Percentiles rank a stretch among this genome's conserved stretches.
These are phyloP conservation scores for Hanseniaspora uvarum DNA, from an alignment of 1,139 yeast genomes.

Conservation along the genomic window DNA sequence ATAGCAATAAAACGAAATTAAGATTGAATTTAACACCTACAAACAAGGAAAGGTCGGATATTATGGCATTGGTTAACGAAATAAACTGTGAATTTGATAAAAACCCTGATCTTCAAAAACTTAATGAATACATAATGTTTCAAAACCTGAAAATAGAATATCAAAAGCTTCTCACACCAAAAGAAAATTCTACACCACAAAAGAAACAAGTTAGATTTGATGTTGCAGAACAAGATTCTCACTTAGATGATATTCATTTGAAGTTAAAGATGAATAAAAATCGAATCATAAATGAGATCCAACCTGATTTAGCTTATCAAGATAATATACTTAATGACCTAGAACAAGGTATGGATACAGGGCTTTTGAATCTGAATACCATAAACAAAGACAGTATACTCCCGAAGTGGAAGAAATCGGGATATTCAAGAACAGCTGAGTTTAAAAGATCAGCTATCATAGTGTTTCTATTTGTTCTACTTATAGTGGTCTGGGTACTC, in stretches of 20 bases:
- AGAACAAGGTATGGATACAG: constrained; percentile 12
- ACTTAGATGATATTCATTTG: constrained; percentile 5
- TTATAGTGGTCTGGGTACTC: constrained; percentile 7
- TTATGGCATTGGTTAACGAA: constrained; percentile 24
- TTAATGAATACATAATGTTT: background rate
- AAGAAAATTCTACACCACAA: background rate
- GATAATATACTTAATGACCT: constrained; percentile 5
- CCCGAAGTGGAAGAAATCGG: constrained; percentile 9
- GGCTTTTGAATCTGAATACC: constrained; percentile 8
- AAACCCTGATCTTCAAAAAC: background rate
- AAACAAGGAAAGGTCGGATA: constrained; percentile 22
- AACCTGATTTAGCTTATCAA: constrained; percentile 8
- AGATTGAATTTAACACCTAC: constrained; percentile 25
- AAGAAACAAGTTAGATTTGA: constrained; percentile 14
- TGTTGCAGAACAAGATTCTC: constrained; percentile 8
- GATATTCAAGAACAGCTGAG: constrained; percentile 4
- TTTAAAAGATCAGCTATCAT: constrained; percentile 3
- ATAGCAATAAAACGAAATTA: constrained; percentile 24
- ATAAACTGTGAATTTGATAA: background rate
- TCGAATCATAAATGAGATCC: constrained; percentile 8
- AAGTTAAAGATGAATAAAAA: constrained; percentile 8
- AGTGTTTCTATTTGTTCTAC: background rate
- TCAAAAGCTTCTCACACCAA: background rate
- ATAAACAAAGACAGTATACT: constrained; percentile 12
- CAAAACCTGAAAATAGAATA: background rate